Evolutionary conservation across 768 basidiomycete species (phyloP), one percentile per base, ranked within the genome.

Genomic region (Mycena maculata): DNA sequence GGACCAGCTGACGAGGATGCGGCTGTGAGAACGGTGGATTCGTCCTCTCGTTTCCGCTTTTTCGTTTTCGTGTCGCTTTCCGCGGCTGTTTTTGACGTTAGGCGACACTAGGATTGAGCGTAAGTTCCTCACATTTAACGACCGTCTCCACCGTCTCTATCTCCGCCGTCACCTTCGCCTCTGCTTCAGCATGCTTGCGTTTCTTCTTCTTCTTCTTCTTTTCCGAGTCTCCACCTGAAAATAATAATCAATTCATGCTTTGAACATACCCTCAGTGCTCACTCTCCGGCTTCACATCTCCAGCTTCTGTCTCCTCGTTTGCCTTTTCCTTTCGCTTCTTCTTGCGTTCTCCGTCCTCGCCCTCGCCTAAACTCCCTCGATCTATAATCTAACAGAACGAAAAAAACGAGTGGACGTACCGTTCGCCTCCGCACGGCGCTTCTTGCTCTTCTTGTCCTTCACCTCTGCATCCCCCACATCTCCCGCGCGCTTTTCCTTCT

Each of bases 11-110:
- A 36, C 23, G 64, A 27, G 0, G 66, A 16, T 47, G 52, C 72
- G 12, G 73, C 63, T 22, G 74, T 61, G n/a, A 68, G 67, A 31
- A 71, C 44, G 47, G 73, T 54, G 27, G 69, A 64, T 1, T 73
- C 70, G 11, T 74, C 71, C 55, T 81, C 79, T 54, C 79, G 80
- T 72, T 76, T 79, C 44, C 77, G 79, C 71, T 83, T 84, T 73
- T 81, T 82, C 71, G 82, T 81, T 68, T 81, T 83, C 74, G 82
- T 83, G 53, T 81, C 79, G 69, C 76, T 74, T 66, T 76, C 75
- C 31, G 72, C 69, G 30, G 50, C 50, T 50, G 50, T 33, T 28
- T n/a, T 30, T 16, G 22, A 41, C 64, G 38, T 53, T 49, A 49
- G 59, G 55, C 57, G 54, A 18, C 22, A 28, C 50, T 27, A 41